Evolutionary conservation across 179 eudicot species (phyloP).

Genomic region (Silene coronaria): DNA sequence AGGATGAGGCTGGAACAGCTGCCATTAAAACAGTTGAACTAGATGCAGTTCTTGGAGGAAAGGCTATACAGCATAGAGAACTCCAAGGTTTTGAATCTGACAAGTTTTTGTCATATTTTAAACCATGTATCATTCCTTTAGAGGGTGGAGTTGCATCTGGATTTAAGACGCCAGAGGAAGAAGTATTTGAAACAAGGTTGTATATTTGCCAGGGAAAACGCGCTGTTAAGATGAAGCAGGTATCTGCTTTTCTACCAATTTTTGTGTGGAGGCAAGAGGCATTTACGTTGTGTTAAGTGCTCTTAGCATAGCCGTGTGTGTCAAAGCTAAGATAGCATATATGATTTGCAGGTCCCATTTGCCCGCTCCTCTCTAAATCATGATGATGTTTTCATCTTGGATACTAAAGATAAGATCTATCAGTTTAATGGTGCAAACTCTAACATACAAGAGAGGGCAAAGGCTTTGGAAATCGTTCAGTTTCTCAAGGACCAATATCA

Average conservation of each 20-base stretch:
- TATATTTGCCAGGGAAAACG: conserved; percentile 90
- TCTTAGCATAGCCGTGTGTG: background rate
- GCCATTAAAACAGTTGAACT: conserved; percentile 96
- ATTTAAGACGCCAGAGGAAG: conserved; percentile 73
- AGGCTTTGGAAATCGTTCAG: conserved; percentile 89
- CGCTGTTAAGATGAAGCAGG: conserved; percentile 85
- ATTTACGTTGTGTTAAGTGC: background rate
- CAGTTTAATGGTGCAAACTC: conserved; percentile 95
- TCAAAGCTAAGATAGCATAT: background rate
- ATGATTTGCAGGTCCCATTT: conserved; percentile 71
- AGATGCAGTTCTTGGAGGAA: conserved; percentile 88
- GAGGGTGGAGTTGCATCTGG: conserved; percentile 98
- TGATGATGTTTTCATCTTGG: conserved; percentile 87
- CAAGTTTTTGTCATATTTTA: conserved; percentile 87
- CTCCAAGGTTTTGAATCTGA: conserved; percentile 87
- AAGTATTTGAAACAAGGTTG: conserved; percentile 82
- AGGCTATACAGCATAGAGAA: conserved; percentile 92
- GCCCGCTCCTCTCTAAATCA: conserved; percentile 86
- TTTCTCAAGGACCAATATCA: conserved; percentile 76
- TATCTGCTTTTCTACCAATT: conserved; percentile 22
- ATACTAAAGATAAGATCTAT: conserved; percentile 79
- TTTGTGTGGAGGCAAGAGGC: background rate
- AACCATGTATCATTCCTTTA: conserved; percentile 86
- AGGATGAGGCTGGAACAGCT: conserved; percentile 99
- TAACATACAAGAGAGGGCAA: conserved; percentile 92